Percentiles rank a stretch among this genome's conserved stretches.
Conservation (phyloP, 805 yeast species). For the Yueomyces sp. region DNA sequence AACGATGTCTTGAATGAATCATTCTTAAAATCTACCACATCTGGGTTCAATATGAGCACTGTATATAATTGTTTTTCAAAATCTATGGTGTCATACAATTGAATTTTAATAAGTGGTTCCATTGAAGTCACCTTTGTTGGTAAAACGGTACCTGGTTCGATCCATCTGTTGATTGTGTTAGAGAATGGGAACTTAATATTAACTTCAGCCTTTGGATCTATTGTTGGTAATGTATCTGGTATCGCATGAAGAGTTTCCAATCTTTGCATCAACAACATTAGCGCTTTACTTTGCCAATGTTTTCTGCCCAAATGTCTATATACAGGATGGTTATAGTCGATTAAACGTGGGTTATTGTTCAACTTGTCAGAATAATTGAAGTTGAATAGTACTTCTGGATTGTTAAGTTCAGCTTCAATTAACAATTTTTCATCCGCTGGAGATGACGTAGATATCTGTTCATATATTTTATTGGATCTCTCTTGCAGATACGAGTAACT, state of each 20-base stretch:
- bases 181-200: slow-evolving; percentile 63
- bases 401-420: slow-evolving; percentile 52
- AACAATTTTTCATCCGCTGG: slow-evolving; percentile 22
- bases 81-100: slow-evolving; percentile 46
- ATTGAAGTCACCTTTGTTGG: slow-evolving; percentile 61
- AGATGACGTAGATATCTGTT: slow-evolving; percentile 17
- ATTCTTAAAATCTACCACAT: slow-evolving; percentile 60
- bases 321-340: slow-evolving; percentile 68
- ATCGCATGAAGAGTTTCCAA: slow-evolving; percentile 72
- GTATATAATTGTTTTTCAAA: slow-evolving; percentile 47
- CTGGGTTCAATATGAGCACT: slow-evolving; percentile 78
- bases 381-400: slow-evolving; percentile 79
- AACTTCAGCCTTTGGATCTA: slow-evolving; percentile 69
- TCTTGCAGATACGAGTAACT: slow-evolving; percentile 48
- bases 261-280: slow-evolving; percentile 83
- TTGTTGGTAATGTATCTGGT: slow-evolving; percentile 89
- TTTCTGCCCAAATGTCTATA: slow-evolving; percentile 54
- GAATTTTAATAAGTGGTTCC: slow-evolving; percentile 67
- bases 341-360: slow-evolving; percentile 28
- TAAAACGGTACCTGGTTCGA: slow-evolving; percentile 65
- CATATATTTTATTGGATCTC: slow-evolving; percentile 29
- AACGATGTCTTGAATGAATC: slow-evolving; percentile 62
- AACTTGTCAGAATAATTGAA: slow-evolving; percentile 30
- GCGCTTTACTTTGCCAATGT: slow-evolving; percentile 59
- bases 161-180: slow-evolving; percentile 47